Conservation (phyloP, 345 rosid genomes). For the Citrus glauca region DNA sequence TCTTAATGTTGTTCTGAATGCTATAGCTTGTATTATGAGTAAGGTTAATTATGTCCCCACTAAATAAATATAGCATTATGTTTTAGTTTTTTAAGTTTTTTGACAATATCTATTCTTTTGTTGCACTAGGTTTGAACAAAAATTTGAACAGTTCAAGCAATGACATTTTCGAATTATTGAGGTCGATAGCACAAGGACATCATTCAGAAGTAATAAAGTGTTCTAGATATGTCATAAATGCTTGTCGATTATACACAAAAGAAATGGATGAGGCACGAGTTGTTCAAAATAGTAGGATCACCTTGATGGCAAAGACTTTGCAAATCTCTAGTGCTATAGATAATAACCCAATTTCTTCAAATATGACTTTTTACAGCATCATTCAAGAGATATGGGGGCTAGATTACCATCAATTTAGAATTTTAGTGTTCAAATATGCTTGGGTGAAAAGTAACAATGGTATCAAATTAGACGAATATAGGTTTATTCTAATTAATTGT, state of each 20-base stretch:
- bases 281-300: background rate
- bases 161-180: background rate
- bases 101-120: too few species aligned
- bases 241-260: background rate
- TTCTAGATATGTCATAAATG: too few species aligned
- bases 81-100: too few species aligned
- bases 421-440: too few species aligned
- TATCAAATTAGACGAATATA: too few species aligned
- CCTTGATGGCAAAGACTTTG: background rate
- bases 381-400: background rate
- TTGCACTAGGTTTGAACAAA: too few species aligned
- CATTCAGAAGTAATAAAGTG: background rate
- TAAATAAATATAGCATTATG: too few species aligned
- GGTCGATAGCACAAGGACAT: background rate
- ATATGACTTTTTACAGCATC: background rate
- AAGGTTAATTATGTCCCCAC: too few species aligned
- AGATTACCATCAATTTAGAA: background rate
- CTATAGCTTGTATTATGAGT: too few species aligned
- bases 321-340: background rate
- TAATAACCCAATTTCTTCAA: background rate
- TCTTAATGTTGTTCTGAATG: too few species aligned
- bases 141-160: too few species aligned
- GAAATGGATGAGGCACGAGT: background rate
- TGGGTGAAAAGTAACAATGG: background rate
- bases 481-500: background rate